Evolutionary conservation across 1,139 yeast genomes (phyloP).

Genomic region (Maudiozyma humilis): DNA sequence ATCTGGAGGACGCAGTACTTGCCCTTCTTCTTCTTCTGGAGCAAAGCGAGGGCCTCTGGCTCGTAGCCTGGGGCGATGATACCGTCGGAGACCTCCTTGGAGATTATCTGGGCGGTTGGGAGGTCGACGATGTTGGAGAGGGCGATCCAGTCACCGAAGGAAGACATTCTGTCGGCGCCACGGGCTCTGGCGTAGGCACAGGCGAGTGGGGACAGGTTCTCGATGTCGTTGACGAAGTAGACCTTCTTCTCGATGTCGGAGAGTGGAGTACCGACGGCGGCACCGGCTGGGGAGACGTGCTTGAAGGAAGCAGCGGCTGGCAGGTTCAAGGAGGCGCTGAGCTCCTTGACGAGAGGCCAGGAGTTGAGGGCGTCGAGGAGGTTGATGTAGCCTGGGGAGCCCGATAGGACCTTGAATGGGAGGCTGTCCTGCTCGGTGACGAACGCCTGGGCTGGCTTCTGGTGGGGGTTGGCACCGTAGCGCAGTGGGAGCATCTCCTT

Average conservation of each 20-base stretch:
- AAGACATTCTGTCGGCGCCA: conserved; percentile 99
- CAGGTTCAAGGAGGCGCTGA: conserved; percentile 82
- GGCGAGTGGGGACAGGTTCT: conserved; percentile 91
- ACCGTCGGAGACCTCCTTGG: conserved; percentile 96
- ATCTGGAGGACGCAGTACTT: conserved; percentile 93
- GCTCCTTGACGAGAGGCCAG: conserved; percentile 97
- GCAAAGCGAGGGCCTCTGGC: conserved; percentile 81
- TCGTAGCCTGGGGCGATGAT: conserved; percentile 96
- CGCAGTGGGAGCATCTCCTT: conserved; percentile 83
- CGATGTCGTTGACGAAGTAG: conserved; percentile 90
- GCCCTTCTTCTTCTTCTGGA: conserved; percentile 90
- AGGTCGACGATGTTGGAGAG: conserved; percentile 90
- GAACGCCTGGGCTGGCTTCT: conserved; percentile 96
- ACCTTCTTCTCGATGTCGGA: conserved; percentile 86
- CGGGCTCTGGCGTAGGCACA: conserved; percentile 98
- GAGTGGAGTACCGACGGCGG: conserved; percentile 91
- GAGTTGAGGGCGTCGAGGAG: conserved; percentile 92
- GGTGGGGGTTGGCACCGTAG: conserved; percentile 99
- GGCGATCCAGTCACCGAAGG: conserved; percentile 97
- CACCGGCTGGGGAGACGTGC: conserved; percentile 99
- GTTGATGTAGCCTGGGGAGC: conserved; percentile 97
- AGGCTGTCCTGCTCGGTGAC: conserved; percentile 70
- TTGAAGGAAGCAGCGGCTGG: conserved; percentile 99
- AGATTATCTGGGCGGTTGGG: conserved; percentile 94
- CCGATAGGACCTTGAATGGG: conserved; percentile 88